Percentiles rank a stretch among this genome's conserved stretches.
These are phyloP conservation scores for Gliomastix tumulicola DNA, from an alignment of 2,329 filamentous ascomycete species.

Conservation along the genomic window DNA sequence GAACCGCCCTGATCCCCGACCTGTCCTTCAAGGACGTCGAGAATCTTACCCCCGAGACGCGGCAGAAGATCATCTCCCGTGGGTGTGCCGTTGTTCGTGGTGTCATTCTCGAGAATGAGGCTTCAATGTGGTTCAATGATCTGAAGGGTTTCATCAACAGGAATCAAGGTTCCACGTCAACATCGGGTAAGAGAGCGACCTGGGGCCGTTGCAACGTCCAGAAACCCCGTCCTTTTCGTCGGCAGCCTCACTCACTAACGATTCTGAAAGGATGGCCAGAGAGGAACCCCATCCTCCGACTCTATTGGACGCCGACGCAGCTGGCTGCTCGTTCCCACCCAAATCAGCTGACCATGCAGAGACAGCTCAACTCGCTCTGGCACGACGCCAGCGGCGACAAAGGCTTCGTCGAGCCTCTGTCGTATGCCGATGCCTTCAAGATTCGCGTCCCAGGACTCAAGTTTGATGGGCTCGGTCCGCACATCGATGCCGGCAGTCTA, in stretches of 20 bases:
- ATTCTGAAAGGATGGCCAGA: too few relatives aligned
- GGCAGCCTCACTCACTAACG: too few relatives aligned
- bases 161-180: slow-evolving; percentile 19
- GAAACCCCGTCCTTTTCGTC: too few relatives aligned
- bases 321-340: slow-evolving; percentile 26
- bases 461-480: slow-evolving; percentile 32
- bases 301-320: slow-evolving; percentile 30
- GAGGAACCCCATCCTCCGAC: too few relatives aligned
- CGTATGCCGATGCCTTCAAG: slow-evolving; percentile 28
- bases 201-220: too few relatives aligned
- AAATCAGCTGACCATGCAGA: slow-evolving; percentile 24
- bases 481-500: slow-evolving; percentile 34
- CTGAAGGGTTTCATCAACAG: slow-evolving; percentile 22
- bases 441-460: slow-evolving; percentile 25
- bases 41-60: slow-evolving; percentile 11
- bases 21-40: too few relatives aligned
- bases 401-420: slow-evolving; percentile 22
- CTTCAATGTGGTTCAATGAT: slow-evolving; percentile 15
- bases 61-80: slow-evolving; percentile 15
- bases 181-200: too few relatives aligned
- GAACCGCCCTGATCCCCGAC: slow-evolving; percentile 22
- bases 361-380: slow-evolving; percentile 28
- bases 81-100: slow-evolving; percentile 13
- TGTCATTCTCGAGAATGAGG: slow-evolving; percentile 11
- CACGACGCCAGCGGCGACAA: slow-evolving; percentile 18